phyloP scores from a whole-genome alignment of 2,329 filamentous ascomycete genomes.

The Penicillium janthinellum region DNA sequence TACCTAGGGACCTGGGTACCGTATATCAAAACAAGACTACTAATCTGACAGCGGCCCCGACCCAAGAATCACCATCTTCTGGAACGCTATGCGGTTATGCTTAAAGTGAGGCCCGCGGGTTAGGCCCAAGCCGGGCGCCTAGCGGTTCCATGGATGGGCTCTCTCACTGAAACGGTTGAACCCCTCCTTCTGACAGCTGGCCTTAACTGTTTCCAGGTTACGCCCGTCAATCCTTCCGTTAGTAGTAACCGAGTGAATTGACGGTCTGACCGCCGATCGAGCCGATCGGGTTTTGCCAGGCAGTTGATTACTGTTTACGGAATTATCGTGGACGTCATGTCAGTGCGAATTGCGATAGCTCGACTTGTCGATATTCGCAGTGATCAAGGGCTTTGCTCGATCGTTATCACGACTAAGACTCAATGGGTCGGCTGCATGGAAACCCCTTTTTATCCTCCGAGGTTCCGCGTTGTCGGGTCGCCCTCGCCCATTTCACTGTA shows the following conservation, averaged over 20 bases:
- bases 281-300: conserved; percentile 15
- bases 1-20: too few relatives aligned
- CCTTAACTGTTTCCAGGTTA: background rate
- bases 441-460: background rate
- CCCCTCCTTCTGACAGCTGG: conserved; percentile 8
- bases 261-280: conserved; percentile 17
- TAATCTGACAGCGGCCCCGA: conserved; percentile 24
- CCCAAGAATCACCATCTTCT: conserved; percentile 19
- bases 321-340: too few relatives aligned
- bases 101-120: conserved; percentile 23
- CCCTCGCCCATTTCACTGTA: background rate
- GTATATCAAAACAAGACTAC: background rate
- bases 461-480: background rate
- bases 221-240: background rate
- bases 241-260: too few relatives aligned
- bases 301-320: too few relatives aligned
- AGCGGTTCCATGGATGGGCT: conserved; percentile 21
- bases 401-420: background rate
- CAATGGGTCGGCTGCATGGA: background rate
- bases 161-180: background rate
- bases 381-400: too few relatives aligned
- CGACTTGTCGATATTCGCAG: too few relatives aligned
- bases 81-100: conserved; percentile 28
- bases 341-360: too few relatives aligned
- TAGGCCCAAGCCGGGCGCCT: conserved; percentile 1